Evolutionary conservation across 2,329 filamentous ascomycete species (phyloP).

Genomic region (Cladosporium sp.): DNA sequence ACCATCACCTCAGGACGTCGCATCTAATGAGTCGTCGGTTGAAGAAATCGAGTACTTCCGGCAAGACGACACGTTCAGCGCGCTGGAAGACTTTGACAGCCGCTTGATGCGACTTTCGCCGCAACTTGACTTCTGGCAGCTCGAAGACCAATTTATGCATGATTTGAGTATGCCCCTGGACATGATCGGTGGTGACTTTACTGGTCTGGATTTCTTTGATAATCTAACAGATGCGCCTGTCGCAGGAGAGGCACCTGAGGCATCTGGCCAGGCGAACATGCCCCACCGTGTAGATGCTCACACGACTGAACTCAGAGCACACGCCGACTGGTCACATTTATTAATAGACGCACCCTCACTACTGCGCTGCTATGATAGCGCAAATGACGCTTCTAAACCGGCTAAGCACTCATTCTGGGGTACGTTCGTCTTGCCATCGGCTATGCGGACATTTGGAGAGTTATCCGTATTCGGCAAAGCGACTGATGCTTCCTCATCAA

Average conservation of each 20-base stretch:
- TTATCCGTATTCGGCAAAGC: slow-evolving; percentile 9
- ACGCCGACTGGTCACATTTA: slow-evolving; percentile 8
- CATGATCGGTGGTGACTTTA: not conserved
- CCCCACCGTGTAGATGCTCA: not conserved
- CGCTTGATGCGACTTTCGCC: not conserved
- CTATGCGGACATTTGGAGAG: slow-evolving; percentile 15
- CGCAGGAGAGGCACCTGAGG: not conserved
- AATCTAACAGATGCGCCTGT: not conserved
- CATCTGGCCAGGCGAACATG: not conserved
- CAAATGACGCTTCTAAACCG: not conserved
- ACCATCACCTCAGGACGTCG: not conserved
- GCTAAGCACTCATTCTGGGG: slow-evolving; percentile 12
- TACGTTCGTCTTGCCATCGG: slow-evolving; percentile 3
- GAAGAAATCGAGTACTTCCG: slow-evolving; percentile 1
- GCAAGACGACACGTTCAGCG: not conserved
- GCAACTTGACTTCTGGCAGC: slow-evolving; percentile 1
- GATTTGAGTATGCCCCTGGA: not conserved
- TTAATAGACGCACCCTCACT: not conserved
- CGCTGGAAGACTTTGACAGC: not conserved
- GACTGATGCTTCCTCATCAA: slow-evolving; percentile 2
- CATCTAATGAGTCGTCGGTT: not conserved
- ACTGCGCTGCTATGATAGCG: slow-evolving; percentile 2
- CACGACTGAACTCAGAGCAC: not conserved
- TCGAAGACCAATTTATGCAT: not conserved
- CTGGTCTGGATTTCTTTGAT: not conserved